phyloP scores from a whole-genome alignment of 257 asterid genomes.

The Fraxinus pennsylvanica region DNA sequence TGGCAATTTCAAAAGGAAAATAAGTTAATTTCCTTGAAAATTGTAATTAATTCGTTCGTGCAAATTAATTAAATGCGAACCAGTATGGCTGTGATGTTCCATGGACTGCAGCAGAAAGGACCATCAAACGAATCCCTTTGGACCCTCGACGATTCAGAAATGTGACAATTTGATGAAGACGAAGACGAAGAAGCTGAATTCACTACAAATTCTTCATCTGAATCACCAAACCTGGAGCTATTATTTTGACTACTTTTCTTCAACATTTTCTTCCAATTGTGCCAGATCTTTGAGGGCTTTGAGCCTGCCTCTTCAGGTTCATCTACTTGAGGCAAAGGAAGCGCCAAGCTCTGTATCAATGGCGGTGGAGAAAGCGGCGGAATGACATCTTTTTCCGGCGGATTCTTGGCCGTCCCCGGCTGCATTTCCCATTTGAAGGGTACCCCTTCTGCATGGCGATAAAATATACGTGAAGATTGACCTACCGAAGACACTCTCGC shows the following conservation, averaged over 20 bases:
- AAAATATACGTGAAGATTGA: slow-evolving; percentile 55
- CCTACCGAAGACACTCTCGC: slow-evolving; percentile 49
- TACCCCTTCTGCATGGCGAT: slow-evolving; percentile 56
- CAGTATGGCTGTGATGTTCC: slow-evolving; percentile 49
- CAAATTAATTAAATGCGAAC: slow-evolving; percentile 32
- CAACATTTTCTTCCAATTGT: slow-evolving; percentile 32
- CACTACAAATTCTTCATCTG: slow-evolving; percentile 38
- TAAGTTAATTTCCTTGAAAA: not conserved
- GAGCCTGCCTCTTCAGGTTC: slow-evolving; percentile 5
- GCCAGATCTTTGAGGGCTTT: slow-evolving; percentile 27
- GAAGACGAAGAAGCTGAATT: slow-evolving; percentile 36
- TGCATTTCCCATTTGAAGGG: slow-evolving; percentile 78
- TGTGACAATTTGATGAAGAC: slow-evolving; percentile 30
- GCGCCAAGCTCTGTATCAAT: slow-evolving; percentile 45
- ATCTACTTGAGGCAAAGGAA: slow-evolving; percentile 50
- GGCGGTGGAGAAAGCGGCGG: slow-evolving; percentile 77
- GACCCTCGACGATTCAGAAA: slow-evolving; percentile 27
- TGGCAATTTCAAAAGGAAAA: not conserved
- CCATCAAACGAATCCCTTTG: slow-evolving; percentile 30
- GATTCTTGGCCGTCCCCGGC: slow-evolving; percentile 68
- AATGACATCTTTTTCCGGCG: slow-evolving; percentile 42
- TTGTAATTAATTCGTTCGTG: not conserved
- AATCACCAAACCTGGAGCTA: slow-evolving; percentile 39
- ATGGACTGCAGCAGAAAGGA: slow-evolving; percentile 53
- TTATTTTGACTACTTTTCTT: slow-evolving; percentile 28